Evolutionary conservation across 2,329 filamentous ascomycete genomes (phyloP).

Genomic region (Colletotrichum sp.): DNA sequence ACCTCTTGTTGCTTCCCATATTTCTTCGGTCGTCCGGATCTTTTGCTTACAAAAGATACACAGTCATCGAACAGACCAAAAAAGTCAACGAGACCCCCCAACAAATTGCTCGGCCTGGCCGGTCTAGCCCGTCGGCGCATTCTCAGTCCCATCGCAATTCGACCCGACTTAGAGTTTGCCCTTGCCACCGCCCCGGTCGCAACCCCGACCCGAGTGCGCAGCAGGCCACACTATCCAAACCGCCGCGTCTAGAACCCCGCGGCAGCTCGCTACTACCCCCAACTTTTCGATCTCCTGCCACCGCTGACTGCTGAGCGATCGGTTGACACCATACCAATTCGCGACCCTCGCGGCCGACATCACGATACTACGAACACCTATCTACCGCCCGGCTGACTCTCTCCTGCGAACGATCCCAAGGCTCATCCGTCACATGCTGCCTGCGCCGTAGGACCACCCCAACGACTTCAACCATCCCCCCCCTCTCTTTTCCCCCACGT

Average conservation of each 20-base stretch:
- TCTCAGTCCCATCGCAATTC: not conserved
- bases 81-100: not conserved
- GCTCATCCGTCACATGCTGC: not conserved
- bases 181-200: slow-evolving; percentile 20
- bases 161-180: slow-evolving; percentile 18
- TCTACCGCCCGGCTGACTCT: not conserved
- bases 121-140: slow-evolving; percentile 11
- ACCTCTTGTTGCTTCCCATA: not conserved
- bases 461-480: not conserved
- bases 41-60: not conserved
- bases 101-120: slow-evolving; percentile 11
- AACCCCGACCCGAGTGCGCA: slow-evolving; percentile 13
- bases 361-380: not conserved
- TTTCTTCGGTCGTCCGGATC: not conserved
- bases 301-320: slow-evolving; percentile 3
- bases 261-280: not conserved
- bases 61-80: not conserved
- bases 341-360: not conserved
- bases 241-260: slow-evolving; percentile 14
- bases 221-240: slow-evolving; percentile 12
- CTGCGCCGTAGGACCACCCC: not conserved
- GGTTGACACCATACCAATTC: not conserved
- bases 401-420: not conserved
- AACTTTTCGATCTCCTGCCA: slow-evolving; percentile 11
- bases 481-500: not conserved